Evolutionary conservation across 768 basidiomycete species (phyloP).

Genomic region (Termitomyces sp.): DNA sequence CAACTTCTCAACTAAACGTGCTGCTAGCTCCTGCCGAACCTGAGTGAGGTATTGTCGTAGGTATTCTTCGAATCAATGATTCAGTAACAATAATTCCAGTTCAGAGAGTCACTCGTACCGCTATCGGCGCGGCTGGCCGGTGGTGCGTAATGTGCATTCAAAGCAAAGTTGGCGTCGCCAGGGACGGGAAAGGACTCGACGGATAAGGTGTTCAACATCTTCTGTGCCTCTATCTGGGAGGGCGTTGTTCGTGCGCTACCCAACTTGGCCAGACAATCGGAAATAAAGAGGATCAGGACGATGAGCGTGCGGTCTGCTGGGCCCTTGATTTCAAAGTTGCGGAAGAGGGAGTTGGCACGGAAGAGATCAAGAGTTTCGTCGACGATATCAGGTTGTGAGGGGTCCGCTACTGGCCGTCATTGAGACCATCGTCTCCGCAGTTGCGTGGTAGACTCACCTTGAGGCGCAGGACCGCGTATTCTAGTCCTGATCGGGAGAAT

Average conservation of each 20-base stretch:
- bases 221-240: constrained; percentile 81
- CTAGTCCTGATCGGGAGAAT: constrained; percentile 89
- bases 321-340: constrained; percentile 99
- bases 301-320: constrained; percentile 95
- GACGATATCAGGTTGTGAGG: constrained; percentile 80
- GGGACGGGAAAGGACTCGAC: constrained; percentile 94
- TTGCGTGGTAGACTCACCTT: constrained; percentile 44
- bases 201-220: constrained; percentile 85
- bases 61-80: constrained; percentile 54
- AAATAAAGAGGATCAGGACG: constrained; percentile 95
- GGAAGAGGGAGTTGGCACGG: constrained; percentile 97
- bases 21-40: constrained; percentile 88
- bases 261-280: constrained; percentile 93
- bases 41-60: constrained; percentile 91
- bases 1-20: constrained; percentile 80
- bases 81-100: constrained; percentile 9
- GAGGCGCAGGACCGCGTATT: constrained; percentile 89
- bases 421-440: constrained; percentile 13
- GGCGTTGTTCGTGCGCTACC: constrained; percentile 67
- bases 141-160: constrained; percentile 89
- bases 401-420: constrained; percentile 57
- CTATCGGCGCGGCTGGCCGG: constrained; percentile 76
- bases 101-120: constrained; percentile 45
- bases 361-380: constrained; percentile 97
- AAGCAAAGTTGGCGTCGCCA: constrained; percentile 91